phyloP scores from a whole-genome alignment of 306 rosid genomes.

The Lotus japonicus region DNA sequence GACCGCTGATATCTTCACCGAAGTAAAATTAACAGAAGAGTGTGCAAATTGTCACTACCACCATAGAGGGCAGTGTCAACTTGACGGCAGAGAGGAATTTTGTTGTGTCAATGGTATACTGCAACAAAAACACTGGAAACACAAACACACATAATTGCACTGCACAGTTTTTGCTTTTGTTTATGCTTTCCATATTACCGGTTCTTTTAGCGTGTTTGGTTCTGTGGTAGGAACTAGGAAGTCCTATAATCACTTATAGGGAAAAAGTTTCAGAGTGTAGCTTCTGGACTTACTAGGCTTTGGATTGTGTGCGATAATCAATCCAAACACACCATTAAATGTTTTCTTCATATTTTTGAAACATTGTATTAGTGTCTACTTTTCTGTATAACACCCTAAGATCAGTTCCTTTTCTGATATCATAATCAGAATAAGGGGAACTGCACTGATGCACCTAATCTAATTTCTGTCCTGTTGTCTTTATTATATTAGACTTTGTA shows the following conservation, averaged over 20 bases:
- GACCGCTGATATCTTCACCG: not conserved
- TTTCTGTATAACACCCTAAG: not conserved
- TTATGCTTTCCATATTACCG: not conserved
- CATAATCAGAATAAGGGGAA: not conserved
- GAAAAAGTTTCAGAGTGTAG: too few relatives aligned
- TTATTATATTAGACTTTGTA: not conserved
- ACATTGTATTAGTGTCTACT: not conserved
- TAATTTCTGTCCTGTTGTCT: not conserved
- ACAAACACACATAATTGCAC: not conserved
- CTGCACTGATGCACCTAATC: not conserved
- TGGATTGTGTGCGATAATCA: too few relatives aligned
- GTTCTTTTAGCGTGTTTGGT: not conserved
- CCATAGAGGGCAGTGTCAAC: constrained; percentile 4
- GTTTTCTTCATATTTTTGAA: not conserved
- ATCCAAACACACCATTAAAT: not conserved
- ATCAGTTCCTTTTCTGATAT: not conserved
- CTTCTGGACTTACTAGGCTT: too few relatives aligned
- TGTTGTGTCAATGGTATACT: constrained; percentile 21
- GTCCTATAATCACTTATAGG: too few relatives aligned
- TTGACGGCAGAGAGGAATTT: not conserved
- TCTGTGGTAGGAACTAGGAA: too few relatives aligned
- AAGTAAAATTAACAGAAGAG: not conserved
- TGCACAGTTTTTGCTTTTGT: not conserved
- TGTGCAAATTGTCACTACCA: constrained; percentile 21
- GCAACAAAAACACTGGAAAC: not conserved